These are phyloP conservation scores for Cucurbita moschata DNA, from an alignment of 306 rosid genomes.

Conservation along the genomic window DNA sequence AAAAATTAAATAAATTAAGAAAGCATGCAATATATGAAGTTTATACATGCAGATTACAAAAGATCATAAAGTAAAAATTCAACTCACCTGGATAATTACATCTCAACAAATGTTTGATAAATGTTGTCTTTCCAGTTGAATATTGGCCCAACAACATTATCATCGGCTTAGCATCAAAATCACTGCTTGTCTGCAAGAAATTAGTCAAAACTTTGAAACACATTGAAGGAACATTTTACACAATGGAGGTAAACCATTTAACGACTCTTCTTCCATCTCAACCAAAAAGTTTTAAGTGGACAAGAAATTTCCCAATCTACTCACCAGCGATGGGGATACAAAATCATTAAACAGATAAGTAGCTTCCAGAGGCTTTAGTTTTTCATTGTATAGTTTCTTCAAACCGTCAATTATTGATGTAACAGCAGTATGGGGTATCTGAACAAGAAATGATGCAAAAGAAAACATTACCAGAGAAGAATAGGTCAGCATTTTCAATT, in stretches of 20 bases:
- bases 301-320: slow-evolving; percentile 6
- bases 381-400: slow-evolving; percentile 63
- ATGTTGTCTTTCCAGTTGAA: slow-evolving; percentile 95
- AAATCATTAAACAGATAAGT: slow-evolving; percentile 73
- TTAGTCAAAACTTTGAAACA: not conserved
- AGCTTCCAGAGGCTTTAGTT: slow-evolving; percentile 72
- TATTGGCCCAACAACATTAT: slow-evolving; percentile 95
- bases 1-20: not conserved
- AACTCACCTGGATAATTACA: slow-evolving; percentile 80
- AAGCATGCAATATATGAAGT: not conserved
- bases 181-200: slow-evolving; percentile 46
- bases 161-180: slow-evolving; percentile 98
- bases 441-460: slow-evolving; percentile 10
- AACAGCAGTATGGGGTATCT: slow-evolving; percentile 53
- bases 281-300: not conserved
- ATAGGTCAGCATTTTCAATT: not conserved
- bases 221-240: not conserved
- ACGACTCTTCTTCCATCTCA: not conserved
- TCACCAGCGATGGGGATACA: slow-evolving; percentile 62
- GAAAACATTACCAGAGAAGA: not conserved
- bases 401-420: slow-evolving; percentile 84
- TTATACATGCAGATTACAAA: not conserved
- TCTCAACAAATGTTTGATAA: slow-evolving; percentile 69
- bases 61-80: not conserved
- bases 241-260: not conserved